These are phyloP conservation scores for Condylostoma magnum DNA, from an alignment of 169 alveolate species.

Conservation along the genomic window DNA sequence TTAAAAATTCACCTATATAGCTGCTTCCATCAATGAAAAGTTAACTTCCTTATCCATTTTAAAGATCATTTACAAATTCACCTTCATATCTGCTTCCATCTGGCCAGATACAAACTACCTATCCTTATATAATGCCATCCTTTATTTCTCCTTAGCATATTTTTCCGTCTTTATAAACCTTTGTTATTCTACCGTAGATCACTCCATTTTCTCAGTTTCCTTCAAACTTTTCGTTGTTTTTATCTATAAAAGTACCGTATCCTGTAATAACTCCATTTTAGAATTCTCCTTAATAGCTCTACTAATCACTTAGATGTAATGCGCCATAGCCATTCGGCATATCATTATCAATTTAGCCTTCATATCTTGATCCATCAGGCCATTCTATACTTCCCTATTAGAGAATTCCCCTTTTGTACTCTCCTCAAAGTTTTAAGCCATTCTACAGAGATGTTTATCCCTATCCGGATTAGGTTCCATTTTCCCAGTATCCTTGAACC, in stretches of 20 bases:
- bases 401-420: too few species aligned
- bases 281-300: slow-evolving; percentile 60
- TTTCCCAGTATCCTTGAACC: slow-evolving; percentile 50
- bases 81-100: slow-evolving; percentile 75
- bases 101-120: slow-evolving; percentile 57
- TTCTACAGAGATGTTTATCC: too few species aligned
- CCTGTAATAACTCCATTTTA: slow-evolving; percentile 7
- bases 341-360: not conserved
- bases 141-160: slow-evolving; percentile 57
- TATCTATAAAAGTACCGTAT: slow-evolving; percentile 5
- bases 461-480: too few species aligned
- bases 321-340: slow-evolving; percentile 63
- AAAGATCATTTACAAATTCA: slow-evolving; percentile 32
- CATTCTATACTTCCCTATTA: too few species aligned
- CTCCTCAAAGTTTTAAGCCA: too few species aligned
- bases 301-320: slow-evolving; percentile 46
- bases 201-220: slow-evolving; percentile 23
- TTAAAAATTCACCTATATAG: slow-evolving; percentile 38
- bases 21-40: slow-evolving; percentile 44
- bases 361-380: not conserved
- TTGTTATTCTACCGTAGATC: slow-evolving; percentile 54
- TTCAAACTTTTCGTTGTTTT: too few species aligned
- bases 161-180: slow-evolving; percentile 61
- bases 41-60: slow-evolving; percentile 14
- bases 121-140: slow-evolving; percentile 37